These are phyloP conservation scores for Marchantia polymorpha DNA, from an alignment of 225 moss, liverwort and hornwort genomes.

Conservation along the genomic window DNA sequence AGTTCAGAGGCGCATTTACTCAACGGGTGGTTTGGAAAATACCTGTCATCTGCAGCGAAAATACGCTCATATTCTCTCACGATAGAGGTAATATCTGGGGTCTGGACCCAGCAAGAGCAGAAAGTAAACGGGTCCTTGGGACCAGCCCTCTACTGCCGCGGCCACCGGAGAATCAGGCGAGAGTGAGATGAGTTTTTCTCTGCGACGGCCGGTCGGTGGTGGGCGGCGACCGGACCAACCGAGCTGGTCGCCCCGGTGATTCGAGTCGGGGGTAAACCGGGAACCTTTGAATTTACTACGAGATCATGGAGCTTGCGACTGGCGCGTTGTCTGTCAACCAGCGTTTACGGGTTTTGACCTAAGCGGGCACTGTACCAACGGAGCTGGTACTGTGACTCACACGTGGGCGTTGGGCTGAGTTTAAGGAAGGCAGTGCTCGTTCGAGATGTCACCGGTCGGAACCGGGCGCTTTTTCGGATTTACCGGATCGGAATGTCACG, in stretches of 20 bases:
- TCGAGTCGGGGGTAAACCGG: not conserved
- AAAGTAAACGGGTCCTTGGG: not conserved
- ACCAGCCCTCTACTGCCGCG: not conserved
- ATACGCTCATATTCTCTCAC: too few relatives aligned
- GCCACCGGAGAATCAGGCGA: not conserved
- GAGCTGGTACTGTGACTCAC: slow-evolving; percentile 1
- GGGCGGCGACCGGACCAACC: not conserved
- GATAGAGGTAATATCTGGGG: not conserved
- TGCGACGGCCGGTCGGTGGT: not conserved
- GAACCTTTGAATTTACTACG: not conserved
- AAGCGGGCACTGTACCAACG: not conserved
- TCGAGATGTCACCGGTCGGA: not conserved
- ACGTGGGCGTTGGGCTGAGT: not conserved
- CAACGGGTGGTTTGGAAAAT: too few relatives aligned
- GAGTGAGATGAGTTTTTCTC: not conserved
- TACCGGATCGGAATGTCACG: not conserved
- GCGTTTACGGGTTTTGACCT: not conserved
- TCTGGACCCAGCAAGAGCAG: not conserved
- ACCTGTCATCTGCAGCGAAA: too few relatives aligned
- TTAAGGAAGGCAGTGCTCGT: not conserved
- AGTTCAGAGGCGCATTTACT: too few relatives aligned
- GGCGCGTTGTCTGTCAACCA: not conserved
- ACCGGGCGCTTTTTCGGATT: not conserved
- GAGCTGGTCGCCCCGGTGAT: not conserved
- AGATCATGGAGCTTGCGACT: not conserved